Evolutionary conservation across 345 rosid species (phyloP), one percentile per base, ranked within the genome.

Genomic region (Ailanthus altissimus): DNA sequence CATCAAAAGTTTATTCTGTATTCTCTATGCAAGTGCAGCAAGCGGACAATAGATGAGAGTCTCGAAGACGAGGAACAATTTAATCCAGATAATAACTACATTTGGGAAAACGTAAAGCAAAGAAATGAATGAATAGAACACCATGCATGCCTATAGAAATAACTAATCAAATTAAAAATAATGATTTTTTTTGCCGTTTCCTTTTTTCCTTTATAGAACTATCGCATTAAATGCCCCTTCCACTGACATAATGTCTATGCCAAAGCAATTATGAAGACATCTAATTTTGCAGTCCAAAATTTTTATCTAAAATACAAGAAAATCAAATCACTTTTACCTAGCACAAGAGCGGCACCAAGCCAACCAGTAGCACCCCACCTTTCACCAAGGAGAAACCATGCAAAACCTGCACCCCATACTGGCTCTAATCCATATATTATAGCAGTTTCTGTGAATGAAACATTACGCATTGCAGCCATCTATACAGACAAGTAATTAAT

Each of bases 301-400:
- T 18, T 16, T 21, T 70, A 38, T 56, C 8, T 58, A 14, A n/a
- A 40, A 21, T 21, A 69, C 63, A 67, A 62, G 75, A 4, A 25
- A 43, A 15, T 75, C 0, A 67, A 51, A 12, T 64, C 76, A 20
- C 7, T 50, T 25, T 82, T 86, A 91, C 92, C 83, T n/a, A 88
- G 81, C 71, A 90, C 85, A 74, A 90, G 85, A 54, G 90, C 83
- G 25, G 91, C 96, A 43, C 91, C 92, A 23, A 90, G 80, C 93
- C 91, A 89, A 61, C 92, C 92, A 50, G 78, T 75, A 21, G 77
- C 45, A 56, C 85, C 93, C 92, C 93, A 90, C 68, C 93, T 81
- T 83, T 90, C 93, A 15, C 88, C 88, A 26, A 90, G 92, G 62
- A 91, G 86, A 80, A 86, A 88, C 92, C 97, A 91, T 43, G 92